Conservation (phyloP, 1,284 basidiomycete species). For the Boletus sp. region DNA sequence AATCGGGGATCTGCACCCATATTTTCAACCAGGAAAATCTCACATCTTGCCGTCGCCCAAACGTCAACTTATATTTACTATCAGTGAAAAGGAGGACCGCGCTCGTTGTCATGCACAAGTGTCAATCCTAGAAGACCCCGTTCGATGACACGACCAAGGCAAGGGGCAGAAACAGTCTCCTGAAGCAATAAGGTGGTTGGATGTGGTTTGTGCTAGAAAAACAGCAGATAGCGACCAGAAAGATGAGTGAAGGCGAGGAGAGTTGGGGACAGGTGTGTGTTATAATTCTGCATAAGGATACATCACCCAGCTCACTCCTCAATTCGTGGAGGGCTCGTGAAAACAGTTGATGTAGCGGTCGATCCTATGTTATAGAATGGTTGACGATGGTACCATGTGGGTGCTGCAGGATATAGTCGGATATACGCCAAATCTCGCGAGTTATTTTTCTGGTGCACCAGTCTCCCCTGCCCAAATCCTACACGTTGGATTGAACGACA, state of each 20-base stretch:
- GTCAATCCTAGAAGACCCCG: slow-evolving; percentile 57
- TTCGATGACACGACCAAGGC: slow-evolving; percentile 30
- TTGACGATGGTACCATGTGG: neutral
- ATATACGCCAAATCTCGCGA: neutral
- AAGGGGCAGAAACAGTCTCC: slow-evolving; percentile 7
- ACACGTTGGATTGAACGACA: neutral
- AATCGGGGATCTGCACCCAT: too few species aligned
- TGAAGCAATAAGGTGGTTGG: slow-evolving; percentile 26
- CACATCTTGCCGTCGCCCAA: too few species aligned
- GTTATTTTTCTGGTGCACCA: neutral
- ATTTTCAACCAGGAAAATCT: too few species aligned
- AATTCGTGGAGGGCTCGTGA: neutral
- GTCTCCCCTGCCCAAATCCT: neutral
- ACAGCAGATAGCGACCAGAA: slow-evolving; percentile 15
- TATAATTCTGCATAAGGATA: neutral
- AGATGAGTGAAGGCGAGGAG: slow-evolving; percentile 7
- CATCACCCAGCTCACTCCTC: neutral
- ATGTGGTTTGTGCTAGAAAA: slow-evolving; percentile 24
- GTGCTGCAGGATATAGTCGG: neutral
- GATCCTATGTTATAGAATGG: neutral
- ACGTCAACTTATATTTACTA: slow-evolving; percentile 9
- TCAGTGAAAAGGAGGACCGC: slow-evolving; percentile 47
- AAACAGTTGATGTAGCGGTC: neutral
- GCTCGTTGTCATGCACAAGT: slow-evolving; percentile 51
- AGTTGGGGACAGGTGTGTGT: slow-evolving; percentile 15